phyloP scores from a whole-genome alignment of 306 rosid genomes.

The Vachellia pachyceras region DNA sequence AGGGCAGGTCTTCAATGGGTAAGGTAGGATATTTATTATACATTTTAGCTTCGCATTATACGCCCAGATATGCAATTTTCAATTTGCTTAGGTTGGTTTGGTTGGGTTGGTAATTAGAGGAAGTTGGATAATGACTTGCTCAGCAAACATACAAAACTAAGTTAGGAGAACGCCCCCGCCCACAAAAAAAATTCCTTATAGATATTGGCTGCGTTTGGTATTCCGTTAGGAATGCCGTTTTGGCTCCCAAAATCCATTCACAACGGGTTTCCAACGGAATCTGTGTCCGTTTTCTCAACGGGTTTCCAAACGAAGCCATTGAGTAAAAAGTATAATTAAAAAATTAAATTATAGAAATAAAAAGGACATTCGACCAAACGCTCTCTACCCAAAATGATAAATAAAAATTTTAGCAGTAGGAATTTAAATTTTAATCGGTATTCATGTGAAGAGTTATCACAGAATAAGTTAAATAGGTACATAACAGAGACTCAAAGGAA shows the following conservation, averaged over 20 bases:
- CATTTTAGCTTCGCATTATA: slow-evolving; percentile 20
- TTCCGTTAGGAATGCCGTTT: no score
- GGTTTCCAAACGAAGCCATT: no score
- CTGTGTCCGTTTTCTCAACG: no score
- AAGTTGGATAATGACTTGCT: not conserved
- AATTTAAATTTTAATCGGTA: slow-evolving; percentile 4
- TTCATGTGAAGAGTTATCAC: slow-evolving; percentile 1
- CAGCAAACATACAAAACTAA: not conserved
- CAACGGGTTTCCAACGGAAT: no score
- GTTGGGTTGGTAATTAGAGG: slow-evolving; percentile 33
- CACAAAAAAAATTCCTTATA: no score
- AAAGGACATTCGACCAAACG: not conserved
- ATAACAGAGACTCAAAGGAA: not conserved
- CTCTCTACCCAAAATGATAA: not conserved
- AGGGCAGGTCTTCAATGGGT: slow-evolving; percentile 25
- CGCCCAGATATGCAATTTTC: slow-evolving; percentile 29
- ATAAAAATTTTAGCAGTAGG: not conserved
- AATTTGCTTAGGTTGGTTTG: slow-evolving; percentile 26
- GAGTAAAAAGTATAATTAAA: no score
- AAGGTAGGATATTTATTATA: slow-evolving; percentile 22
- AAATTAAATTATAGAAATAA: no score
- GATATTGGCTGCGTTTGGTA: no score
- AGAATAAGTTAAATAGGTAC: not conserved
- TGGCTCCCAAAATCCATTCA: no score
- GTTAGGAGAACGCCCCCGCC: not conserved